A percentile compares a stretch with the other conserved stretches of the same genome.
Conservation (phyloP, 176 grass and related monocot genomes). For the Dendrocalamus sinicus region DNA sequence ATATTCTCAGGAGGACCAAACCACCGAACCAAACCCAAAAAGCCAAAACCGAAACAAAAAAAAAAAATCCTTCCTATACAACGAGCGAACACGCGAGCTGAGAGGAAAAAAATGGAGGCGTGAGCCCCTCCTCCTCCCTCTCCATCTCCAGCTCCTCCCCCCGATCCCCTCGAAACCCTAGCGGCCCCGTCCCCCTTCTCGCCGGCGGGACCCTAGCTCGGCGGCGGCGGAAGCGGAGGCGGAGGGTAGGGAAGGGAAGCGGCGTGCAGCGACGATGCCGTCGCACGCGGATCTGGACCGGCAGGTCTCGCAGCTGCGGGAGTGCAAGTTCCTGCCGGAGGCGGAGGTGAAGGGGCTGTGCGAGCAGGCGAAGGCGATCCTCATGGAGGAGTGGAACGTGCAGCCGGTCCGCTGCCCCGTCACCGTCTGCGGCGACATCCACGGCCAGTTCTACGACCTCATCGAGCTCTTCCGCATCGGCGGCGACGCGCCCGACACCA, state of each 20-base stretch:
- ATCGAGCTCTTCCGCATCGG: conserved; percentile 78
- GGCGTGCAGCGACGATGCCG: conserved; percentile 62
- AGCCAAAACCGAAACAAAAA: conserved; percentile 57
- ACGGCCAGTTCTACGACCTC: conserved; percentile 81
- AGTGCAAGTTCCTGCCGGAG: conserved; percentile 63
- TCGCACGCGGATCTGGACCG: conserved; percentile 75
- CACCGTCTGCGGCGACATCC: conserved; percentile 78
- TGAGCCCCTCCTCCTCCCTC: conserved; percentile 24
- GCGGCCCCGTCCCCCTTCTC: neutral
- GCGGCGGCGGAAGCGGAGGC: neutral
- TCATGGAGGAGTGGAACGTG: conserved; percentile 84
- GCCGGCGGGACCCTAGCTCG: neutral
- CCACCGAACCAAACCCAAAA: conserved; percentile 36
- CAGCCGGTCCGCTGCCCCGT: conserved; percentile 77
- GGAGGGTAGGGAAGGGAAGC: neutral
- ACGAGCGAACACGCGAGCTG: conserved; percentile 17
- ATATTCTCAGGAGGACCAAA: conserved; percentile 44
- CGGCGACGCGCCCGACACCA: conserved; percentile 54
- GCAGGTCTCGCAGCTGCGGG: conserved; percentile 79
- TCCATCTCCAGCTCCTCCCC: neutral
- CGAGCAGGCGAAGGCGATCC: conserved; percentile 76
- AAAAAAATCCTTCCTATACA: conserved; percentile 4
- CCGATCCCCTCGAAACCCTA: conserved; percentile 38
- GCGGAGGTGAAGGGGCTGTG: conserved; percentile 67
- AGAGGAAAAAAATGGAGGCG: conserved; percentile 46